Evolutionary conservation across 164 flowering plant genomes (phyloP).

Genomic region (Saururus chinensis): DNA sequence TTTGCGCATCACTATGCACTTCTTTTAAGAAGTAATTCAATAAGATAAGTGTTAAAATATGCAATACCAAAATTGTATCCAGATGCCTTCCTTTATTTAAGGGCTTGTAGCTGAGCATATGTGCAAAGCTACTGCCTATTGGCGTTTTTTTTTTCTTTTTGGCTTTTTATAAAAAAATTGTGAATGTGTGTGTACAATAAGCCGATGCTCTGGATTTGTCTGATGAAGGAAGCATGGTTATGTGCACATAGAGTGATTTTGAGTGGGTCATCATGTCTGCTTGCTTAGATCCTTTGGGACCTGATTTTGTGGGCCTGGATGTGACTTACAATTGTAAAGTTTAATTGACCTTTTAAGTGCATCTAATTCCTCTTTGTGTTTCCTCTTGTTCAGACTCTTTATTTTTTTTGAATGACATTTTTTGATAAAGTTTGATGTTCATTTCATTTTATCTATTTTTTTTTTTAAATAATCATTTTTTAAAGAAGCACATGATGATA

Average conservation of each 20-base stretch:
- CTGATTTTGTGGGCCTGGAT: conserved; percentile 45
- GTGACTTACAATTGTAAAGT: conserved; percentile 18
- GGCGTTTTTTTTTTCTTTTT: no score
- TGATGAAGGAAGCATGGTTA: conserved; percentile 45
- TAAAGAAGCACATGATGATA: conserved; percentile 42
- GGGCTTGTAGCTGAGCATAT: no score
- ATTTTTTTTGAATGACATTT: background rate
- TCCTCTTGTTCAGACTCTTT: background rate
- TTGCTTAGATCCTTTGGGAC: conserved; percentile 21
- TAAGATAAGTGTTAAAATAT: no score
- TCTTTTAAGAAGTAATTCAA: background rate
- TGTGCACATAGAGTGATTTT: conserved; percentile 34
- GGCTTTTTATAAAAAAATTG: no score
- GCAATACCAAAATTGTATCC: no score
- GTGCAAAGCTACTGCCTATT: no score
- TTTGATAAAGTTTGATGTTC: no score
- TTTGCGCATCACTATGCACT: background rate
- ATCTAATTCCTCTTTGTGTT: background rate
- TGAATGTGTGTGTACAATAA: conserved; percentile 37
- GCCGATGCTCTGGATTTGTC: conserved; percentile 51
- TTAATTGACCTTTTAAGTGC: no score
- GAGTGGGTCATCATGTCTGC: conserved; percentile 37
- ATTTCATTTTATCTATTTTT: no score
- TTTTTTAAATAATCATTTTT: no score
- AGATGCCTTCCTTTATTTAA: no score